Base-by-base conservation (phyloP, 2,329 filamentous ascomycete genomes). In the Trichoderma sp. region DNA sequence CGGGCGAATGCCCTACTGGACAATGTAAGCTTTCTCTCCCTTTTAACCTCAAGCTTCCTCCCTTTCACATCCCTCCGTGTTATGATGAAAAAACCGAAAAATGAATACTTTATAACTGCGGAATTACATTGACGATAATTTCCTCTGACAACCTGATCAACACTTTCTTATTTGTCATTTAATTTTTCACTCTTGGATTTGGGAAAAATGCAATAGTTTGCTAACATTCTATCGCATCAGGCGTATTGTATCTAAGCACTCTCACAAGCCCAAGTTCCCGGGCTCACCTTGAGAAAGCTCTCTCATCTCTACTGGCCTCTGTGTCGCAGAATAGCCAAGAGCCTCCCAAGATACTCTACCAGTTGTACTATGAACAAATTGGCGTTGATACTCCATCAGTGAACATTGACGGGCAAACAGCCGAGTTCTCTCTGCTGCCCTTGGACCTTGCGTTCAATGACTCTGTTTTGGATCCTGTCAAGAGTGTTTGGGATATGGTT, bases 71-170 rank as follows among this genome's bases (percentile, higher is more conserved):
- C 68, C 49, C 62, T 67, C 78, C 85, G 81, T 86, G 81, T 86
- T 85, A 91, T 94, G 95, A 97, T 98, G 94, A 97, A 86, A 81
- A 82, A 87, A 59, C 63, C 70, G 82, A 81, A 49, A 82, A 85
- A 85, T 81, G 87, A 96, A 96, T 93, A 94, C 94, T 98, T 98
- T 98, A 97, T 95, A 97, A 98, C 95, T 97, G 92, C 95, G 94
- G 95, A 97, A 91, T 83, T 83, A 81, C 86, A 87, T 83, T 97
- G 94, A 96, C 89, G 94, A 96, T 87, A 87, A 85, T 85, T 85
- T 85, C 87, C 89, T 94, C 91, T 95, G 90, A 95, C 90, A 93
- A 90, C 83, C 93, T 97, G 93, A 96, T 88, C 82, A 84, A 83
- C 81, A 77, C 72, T 68, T 24, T n/a, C 10, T 21, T 29, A 49